These are phyloP conservation scores for Panaeolus papilionaceus DNA, from an alignment of 768 basidiomycete species.

Conservation along the genomic window DNA sequence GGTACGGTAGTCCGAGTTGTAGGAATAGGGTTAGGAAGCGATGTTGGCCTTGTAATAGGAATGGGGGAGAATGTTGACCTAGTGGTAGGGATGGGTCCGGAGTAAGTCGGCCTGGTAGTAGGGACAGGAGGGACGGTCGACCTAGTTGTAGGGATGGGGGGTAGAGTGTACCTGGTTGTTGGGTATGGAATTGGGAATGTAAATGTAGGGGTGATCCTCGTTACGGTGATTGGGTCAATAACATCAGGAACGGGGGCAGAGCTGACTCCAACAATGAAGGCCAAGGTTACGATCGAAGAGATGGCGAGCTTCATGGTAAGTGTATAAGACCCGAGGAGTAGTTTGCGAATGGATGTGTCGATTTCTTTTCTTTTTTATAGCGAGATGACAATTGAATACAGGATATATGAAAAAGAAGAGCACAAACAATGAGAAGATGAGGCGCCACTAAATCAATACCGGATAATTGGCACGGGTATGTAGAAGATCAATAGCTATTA, in stretches of 20 bases:
- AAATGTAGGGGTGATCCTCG: constrained; percentile 20
- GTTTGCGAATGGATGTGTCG: neutral
- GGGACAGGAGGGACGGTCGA: neutral
- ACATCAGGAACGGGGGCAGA: constrained; percentile 23
- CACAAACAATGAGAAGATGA: neutral
- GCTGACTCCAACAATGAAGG: constrained; percentile 23
- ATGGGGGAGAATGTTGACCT: too few species aligned
- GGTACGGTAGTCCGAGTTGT: too few species aligned
- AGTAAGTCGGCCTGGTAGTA: neutral
- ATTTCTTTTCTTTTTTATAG: neutral
- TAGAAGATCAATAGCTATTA: neutral
- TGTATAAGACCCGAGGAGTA: neutral
- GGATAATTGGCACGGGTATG: neutral
- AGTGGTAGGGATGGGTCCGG: neutral
- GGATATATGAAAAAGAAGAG: neutral
- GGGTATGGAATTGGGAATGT: constrained; percentile 14
- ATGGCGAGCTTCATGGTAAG: constrained; percentile 23
- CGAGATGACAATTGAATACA: neutral
- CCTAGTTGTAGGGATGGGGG: neutral
- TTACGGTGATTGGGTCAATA: constrained; percentile 18
- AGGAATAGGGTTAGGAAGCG: too few species aligned
- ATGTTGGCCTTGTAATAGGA: too few species aligned
- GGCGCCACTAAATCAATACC: neutral
- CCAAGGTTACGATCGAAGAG: constrained; percentile 22
- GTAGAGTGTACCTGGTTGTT: neutral